phyloP scores from a whole-genome alignment of 2,329 filamentous ascomycete genomes.

The Emmonsiellopsis sp. region DNA sequence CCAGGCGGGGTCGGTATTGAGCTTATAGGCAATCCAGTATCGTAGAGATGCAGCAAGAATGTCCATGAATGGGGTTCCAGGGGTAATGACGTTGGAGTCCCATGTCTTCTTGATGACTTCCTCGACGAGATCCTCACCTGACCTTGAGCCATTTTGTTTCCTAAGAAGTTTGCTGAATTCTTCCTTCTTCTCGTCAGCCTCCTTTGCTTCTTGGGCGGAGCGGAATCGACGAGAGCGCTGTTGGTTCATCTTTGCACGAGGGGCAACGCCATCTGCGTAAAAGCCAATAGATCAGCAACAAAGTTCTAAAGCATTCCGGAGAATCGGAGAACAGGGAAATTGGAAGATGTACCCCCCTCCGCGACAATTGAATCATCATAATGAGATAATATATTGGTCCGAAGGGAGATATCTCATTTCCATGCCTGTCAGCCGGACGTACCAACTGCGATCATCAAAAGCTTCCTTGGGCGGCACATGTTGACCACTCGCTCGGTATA shows the following conservation, averaged over 20 bases:
- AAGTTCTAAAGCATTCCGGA: not conserved
- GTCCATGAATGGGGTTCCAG: slow-evolving; percentile 98
- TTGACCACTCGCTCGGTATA: slow-evolving; percentile 99
- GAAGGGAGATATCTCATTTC: slow-evolving; percentile 13
- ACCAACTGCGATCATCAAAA: slow-evolving; percentile 96
- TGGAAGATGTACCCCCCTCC: slow-evolving; percentile 22
- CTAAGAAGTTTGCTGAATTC: slow-evolving; percentile 79
- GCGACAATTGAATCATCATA: slow-evolving; percentile 19
- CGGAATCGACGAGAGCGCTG: slow-evolving; percentile 93
- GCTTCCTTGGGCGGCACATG: slow-evolving; percentile 92
- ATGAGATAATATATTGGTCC: slow-evolving; percentile 21
- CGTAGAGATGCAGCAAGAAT: slow-evolving; percentile 80
- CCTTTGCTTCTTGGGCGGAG: slow-evolving; percentile 84
- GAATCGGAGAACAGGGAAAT: not conserved
- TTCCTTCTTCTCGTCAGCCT: slow-evolving; percentile 85
- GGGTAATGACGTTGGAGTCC: slow-evolving; percentile 82
- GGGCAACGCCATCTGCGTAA: slow-evolving; percentile 76
- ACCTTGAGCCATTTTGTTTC: slow-evolving; percentile 60
- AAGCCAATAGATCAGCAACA: slow-evolving; percentile 10
- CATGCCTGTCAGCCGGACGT: slow-evolving; percentile 13
- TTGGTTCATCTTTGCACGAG: slow-evolving; percentile 99
- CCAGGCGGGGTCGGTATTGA: slow-evolving; percentile 95
- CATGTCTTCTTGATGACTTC: slow-evolving; percentile 75
- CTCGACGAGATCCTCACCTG: slow-evolving; percentile 53
- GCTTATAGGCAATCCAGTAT: slow-evolving; percentile 96